Base-by-base conservation (phyloP, 2,329 filamentous ascomycete species). In the Byssothecium circinans region DNA sequence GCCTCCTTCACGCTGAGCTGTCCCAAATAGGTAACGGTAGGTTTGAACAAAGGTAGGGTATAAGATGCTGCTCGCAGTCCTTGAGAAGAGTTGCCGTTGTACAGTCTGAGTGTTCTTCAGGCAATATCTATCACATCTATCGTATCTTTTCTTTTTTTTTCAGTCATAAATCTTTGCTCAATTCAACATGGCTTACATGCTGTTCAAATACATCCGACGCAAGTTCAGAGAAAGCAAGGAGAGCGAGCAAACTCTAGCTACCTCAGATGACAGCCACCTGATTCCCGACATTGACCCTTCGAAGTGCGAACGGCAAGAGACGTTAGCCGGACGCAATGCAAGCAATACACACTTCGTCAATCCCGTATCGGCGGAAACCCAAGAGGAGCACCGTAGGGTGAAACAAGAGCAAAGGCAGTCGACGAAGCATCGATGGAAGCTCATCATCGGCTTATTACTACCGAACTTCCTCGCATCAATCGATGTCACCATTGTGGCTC, bases 401-500 rank as follows among this genome's bases (percentile, higher is more conserved):
- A 40, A 43, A 11, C 34, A 38, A 22, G 44, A 51, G 18, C 18
- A 23, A 12, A 41, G 20, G 11, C 20, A 49, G 47, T 39, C 40
- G 20, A 51, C 66, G n/a, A 69, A 68, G 36, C 77, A 86, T 58
- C 75, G 84, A 41, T 81, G 75, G 75, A 86, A 81, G 58, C 64
- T 87, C 10, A 77, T 86, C 32, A 49, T 78, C 1, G 82, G 83
- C 2, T 73, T 88, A 0, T 65, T 82, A 5, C 69, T 82, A 2
- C 84, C 85, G 0, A 87, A 81, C 58, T 77, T 81, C 8, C 74
- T 87, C 0, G 80, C 85, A 48, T 78, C 81, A 2, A 74, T 88
- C 1, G 84, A 88, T 61, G 73, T 81, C 1, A 88, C 85, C 0
- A 85, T 88, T 33, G 74, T 85, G 10, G 81, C 82, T 2, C 80